phyloP scores from a whole-genome alignment of 176 grass and related monocot species.

The Paspalum notatum region DNA sequence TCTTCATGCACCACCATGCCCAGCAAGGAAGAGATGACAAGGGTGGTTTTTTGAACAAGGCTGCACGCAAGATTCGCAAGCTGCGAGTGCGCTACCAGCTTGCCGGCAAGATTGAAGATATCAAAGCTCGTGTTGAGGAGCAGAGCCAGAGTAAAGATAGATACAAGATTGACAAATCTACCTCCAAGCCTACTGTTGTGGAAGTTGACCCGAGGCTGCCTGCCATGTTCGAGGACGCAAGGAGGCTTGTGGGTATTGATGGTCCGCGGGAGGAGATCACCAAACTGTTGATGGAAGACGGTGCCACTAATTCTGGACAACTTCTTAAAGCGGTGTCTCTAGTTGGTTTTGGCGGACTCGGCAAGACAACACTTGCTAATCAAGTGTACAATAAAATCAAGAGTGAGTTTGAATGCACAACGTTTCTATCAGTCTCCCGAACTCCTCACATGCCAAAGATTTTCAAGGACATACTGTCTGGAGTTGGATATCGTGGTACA shows the following conservation, averaged over 20 bases:
- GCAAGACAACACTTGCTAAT: constrained; percentile 30
- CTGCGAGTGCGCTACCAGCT: neutral
- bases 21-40: neutral
- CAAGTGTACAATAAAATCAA: neutral
- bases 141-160: neutral
- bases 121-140: neutral
- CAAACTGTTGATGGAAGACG: neutral
- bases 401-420: neutral
- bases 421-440: neutral
- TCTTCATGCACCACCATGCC: constrained; percentile 1
- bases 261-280: neutral
- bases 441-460: neutral
- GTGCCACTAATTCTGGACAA: too few relatives aligned
- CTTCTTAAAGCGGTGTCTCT: neutral
- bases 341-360: neutral
- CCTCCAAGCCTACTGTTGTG: neutral
- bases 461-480: neutral
- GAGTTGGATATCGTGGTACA: neutral
- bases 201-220: neutral
- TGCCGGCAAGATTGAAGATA: neutral
- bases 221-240: neutral
- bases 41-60: neutral
- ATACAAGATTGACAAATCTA: neutral
- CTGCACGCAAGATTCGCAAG: neutral
- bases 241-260: constrained; percentile 1